Conservation (phyloP, 306 rosid genomes). For the Ammopiptanthus mongolicus region DNA sequence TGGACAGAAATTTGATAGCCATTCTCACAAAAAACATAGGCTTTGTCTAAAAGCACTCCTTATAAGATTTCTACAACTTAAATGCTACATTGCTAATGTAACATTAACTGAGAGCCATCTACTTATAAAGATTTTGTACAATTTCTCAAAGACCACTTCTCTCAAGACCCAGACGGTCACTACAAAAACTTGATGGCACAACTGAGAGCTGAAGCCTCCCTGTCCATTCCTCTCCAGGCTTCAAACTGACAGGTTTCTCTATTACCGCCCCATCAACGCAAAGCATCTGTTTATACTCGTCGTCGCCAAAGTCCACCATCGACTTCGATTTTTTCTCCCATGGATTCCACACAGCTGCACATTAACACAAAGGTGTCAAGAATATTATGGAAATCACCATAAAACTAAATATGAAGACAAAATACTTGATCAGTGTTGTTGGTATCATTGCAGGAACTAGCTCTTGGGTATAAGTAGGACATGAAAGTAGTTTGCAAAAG, state of each 20-base stretch:
- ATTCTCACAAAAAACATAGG: conserved; percentile 29
- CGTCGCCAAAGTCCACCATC: conserved; percentile 81
- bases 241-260: conserved; percentile 70
- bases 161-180: conserved; percentile 56
- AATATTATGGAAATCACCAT: neutral
- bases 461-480: neutral
- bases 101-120: conserved; percentile 9
- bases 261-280: conserved; percentile 87
- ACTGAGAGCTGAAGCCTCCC: conserved; percentile 73
- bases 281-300: conserved; percentile 89
- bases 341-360: conserved; percentile 89
- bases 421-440: neutral
- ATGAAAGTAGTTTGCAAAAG: neutral
- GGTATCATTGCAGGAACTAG: conserved; percentile 3
- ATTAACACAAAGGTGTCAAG: neutral
- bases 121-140: conserved; percentile 35
- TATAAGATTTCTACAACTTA: conserved; percentile 15
- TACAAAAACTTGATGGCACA: conserved; percentile 84
- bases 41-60: conserved; percentile 9
- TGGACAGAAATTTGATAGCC: conserved; percentile 15
- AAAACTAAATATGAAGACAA: neutral
- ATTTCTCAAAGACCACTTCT: conserved; percentile 24
- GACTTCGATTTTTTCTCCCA: conserved; percentile 92
- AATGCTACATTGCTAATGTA: conserved; percentile 9
- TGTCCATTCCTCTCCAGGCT: conserved; percentile 96